Evolutionary conservation across 2,329 filamentous ascomycete species (phyloP).

Genomic region (Malbranchea zuffiana): DNA sequence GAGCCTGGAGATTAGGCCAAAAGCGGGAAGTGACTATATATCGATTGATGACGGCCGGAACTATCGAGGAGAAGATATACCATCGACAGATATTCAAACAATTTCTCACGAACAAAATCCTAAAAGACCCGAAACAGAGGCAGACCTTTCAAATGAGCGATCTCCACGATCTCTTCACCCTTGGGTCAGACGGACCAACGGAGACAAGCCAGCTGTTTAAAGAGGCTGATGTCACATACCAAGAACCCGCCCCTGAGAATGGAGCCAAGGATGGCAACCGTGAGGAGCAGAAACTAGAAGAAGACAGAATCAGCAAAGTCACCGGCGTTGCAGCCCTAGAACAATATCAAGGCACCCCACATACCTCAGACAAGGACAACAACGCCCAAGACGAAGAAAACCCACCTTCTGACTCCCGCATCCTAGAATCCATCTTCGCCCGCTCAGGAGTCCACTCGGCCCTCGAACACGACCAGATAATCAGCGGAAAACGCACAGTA

Average conservation of each 20-base stretch:
- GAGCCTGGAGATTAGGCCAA: slow-evolving; percentile 91
- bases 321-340: slow-evolving; percentile 55
- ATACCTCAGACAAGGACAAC: slow-evolving; percentile 21
- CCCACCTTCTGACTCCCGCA: slow-evolving; percentile 52
- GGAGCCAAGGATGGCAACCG: slow-evolving; percentile 17
- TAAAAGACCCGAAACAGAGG: slow-evolving; percentile 86
- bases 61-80: slow-evolving; percentile 98
- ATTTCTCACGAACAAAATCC: slow-evolving; percentile 89
- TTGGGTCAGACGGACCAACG: slow-evolving; percentile 59
- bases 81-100: slow-evolving; percentile 98
- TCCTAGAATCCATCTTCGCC: slow-evolving; percentile 83
- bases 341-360: slow-evolving; percentile 45
- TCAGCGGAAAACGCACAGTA: slow-evolving; percentile 61
- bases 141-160: slow-evolving; percentile 85
- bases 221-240: slow-evolving; percentile 66
- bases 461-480: slow-evolving; percentile 83
- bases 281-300: slow-evolving; percentile 19
- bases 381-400: slow-evolving; percentile 20
- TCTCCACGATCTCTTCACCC: slow-evolving; percentile 80
- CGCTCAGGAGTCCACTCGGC: slow-evolving; percentile 79
- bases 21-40: slow-evolving; percentile 94
- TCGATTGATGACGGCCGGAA: slow-evolving; percentile 93
- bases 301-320: slow-evolving; percentile 43
- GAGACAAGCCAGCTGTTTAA: slow-evolving; percentile 81
- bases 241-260: slow-evolving; percentile 21